Conservation (phyloP, 257 asterid genomes). For the Ehretia macrophylla region DNA sequence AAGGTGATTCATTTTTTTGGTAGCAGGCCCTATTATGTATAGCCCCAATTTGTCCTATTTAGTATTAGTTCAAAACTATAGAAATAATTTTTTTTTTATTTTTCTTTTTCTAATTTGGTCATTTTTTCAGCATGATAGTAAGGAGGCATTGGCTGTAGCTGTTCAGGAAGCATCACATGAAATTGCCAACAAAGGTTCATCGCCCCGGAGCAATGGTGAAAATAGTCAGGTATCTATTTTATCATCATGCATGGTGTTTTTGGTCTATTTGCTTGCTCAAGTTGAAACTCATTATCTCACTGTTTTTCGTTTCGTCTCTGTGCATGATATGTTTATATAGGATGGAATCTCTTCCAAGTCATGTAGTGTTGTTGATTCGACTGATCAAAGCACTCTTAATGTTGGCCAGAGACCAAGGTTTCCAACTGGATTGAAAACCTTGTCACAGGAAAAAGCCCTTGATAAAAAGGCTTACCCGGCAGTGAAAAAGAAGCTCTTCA, state of each 20-base stretch:
- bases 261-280: background rate
- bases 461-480: slow-evolving; percentile 18
- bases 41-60: background rate
- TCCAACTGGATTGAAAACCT: slow-evolving; percentile 14
- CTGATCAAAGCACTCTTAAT: slow-evolving; percentile 17
- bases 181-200: background rate
- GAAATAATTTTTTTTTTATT: background rate
- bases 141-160: background rate
- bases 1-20: slow-evolving; percentile 36
- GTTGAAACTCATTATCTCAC: background rate
- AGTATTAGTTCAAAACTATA: background rate
- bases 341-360: slow-evolving; percentile 28
- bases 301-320: slow-evolving; percentile 6
- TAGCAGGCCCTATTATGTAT: background rate
- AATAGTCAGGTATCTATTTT: slow-evolving; percentile 25
- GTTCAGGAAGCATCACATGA: background rate
- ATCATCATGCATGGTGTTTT: slow-evolving; percentile 3
- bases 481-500: slow-evolving; percentile 41
- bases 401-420: slow-evolving; percentile 17
- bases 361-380: slow-evolving; percentile 17
- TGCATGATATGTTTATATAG: slow-evolving; percentile 17
- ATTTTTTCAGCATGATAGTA: slow-evolving; percentile 3
- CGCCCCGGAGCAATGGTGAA: slow-evolving; percentile 3
- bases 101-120: background rate
- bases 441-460: slow-evolving; percentile 14